Percentiles rank a stretch among this genome's conserved stretches.
phyloP scores from a whole-genome alignment of 163 green algal genomes.

The Dunaliella salina region DNA sequence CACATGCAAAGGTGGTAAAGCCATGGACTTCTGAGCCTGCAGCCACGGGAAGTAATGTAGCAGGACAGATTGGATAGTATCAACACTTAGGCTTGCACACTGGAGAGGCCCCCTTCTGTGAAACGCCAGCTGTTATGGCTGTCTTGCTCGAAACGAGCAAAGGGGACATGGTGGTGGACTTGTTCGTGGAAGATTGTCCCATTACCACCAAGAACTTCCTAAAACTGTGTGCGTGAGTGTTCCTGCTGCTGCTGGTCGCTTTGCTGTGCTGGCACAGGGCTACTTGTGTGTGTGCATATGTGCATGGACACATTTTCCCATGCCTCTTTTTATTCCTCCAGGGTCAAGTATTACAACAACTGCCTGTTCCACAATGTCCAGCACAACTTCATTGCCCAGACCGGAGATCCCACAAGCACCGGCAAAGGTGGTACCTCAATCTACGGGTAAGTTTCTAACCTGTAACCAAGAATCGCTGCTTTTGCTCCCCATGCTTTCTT shows the following conservation, averaged over 20 bases:
- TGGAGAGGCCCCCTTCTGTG: no score
- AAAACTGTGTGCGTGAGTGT: slow-evolving; percentile 90
- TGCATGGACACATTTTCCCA: neutral
- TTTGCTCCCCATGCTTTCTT: no score
- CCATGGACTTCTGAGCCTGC: no score
- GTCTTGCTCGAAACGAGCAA: slow-evolving; percentile 65
- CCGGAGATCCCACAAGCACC: slow-evolving; percentile 88
- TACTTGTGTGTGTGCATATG: neutral
- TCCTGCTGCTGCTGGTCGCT: neutral
- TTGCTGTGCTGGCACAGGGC: neutral
- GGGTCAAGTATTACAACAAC: slow-evolving; percentile 99
- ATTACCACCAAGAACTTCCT: slow-evolving; percentile 90
- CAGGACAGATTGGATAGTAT: no score
- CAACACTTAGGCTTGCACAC: no score
- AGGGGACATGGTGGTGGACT: slow-evolving; percentile 92
- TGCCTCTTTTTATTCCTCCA: slow-evolving; percentile 34
- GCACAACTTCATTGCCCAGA: slow-evolving; percentile 89
- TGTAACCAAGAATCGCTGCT: no score
- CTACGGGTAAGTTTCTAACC: slow-evolving; percentile 59
- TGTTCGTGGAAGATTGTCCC: slow-evolving; percentile 85
- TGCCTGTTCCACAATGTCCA: slow-evolving; percentile 95
- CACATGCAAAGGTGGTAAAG: no score
- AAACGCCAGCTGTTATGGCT: slow-evolving; percentile 29
- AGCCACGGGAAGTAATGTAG: no score
- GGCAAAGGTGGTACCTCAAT: slow-evolving; percentile 86